These are phyloP conservation scores for Beauveria medogensis DNA, from an alignment of 2,329 filamentous ascomycete genomes.

Conservation along the genomic window DNA sequence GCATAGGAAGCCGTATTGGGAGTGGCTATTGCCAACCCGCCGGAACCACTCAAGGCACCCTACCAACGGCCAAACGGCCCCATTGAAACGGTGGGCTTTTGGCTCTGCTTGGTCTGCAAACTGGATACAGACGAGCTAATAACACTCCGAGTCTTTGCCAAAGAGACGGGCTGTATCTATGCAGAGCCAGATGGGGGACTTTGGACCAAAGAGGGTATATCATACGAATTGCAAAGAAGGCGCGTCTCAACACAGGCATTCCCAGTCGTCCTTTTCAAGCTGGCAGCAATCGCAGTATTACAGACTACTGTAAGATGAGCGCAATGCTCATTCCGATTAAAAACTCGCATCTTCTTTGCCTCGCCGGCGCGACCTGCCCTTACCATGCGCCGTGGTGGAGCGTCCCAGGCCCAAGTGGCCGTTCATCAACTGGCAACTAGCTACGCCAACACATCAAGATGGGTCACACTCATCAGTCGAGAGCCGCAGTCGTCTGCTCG, in stretches of 20 bases:
- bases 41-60: neutral
- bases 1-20: neutral
- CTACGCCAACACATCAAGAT: constrained; percentile 87
- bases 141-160: neutral
- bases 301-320: neutral
- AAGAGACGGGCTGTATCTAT: neutral
- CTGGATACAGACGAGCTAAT: neutral
- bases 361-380: constrained; percentile 11
- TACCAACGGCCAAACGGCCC: constrained; percentile 2
- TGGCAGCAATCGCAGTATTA: neutral
- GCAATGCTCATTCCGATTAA: neutral
- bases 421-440: constrained; percentile 71
- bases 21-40: constrained; percentile 3
- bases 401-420: constrained; percentile 53
- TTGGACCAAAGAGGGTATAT: neutral
- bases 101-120: neutral
- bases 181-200: neutral
- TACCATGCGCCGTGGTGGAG: constrained; percentile 51
- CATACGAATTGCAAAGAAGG: neutral
- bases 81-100: constrained; percentile 13
- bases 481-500: constrained; percentile 57
- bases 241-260: neutral
- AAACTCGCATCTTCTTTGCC: neutral
- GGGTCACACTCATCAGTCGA: constrained; percentile 57
- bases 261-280: neutral